Conservation (phyloP, 2,329 filamentous ascomycete species). For the Aureobasidium leucospermi region DNA sequence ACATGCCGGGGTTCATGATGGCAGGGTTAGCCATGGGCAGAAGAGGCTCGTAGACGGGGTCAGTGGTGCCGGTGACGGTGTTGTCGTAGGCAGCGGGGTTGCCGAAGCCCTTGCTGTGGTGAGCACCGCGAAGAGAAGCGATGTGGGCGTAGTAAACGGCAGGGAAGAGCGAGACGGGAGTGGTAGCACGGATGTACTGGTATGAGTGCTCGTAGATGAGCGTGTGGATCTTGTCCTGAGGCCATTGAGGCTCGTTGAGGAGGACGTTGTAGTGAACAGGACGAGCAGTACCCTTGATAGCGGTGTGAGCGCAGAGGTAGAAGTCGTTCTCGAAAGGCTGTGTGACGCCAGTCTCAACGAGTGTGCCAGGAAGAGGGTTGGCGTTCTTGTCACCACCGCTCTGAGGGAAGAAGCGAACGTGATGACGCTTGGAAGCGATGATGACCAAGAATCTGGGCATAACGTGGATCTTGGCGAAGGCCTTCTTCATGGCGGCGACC, state of each 20-base stretch:
- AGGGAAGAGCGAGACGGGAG: slow-evolving; percentile 79
- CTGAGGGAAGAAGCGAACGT: slow-evolving; percentile 84
- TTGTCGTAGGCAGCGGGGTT: slow-evolving; percentile 10
- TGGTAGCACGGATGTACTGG: slow-evolving; percentile 85
- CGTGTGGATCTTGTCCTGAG: slow-evolving; percentile 64
- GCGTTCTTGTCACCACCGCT: slow-evolving; percentile 60
- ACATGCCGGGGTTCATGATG: slow-evolving; percentile 39
- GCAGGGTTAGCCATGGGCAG: slow-evolving; percentile 34
- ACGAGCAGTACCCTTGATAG: slow-evolving; percentile 88
- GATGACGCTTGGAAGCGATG: slow-evolving; percentile 87
- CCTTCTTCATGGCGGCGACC: slow-evolving; percentile 59
- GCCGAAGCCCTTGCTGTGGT: slow-evolving; percentile 55
- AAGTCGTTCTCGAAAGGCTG: slow-evolving; percentile 90
- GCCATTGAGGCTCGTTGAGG: slow-evolving; percentile 66
- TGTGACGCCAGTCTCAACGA: slow-evolving; percentile 85
- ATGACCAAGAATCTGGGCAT: slow-evolving; percentile 72
- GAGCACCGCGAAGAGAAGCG: slow-evolving; percentile 69
- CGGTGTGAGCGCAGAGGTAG: slow-evolving; percentile 62
- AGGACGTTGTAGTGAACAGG: slow-evolving; percentile 83
- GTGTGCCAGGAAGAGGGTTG: slow-evolving; percentile 77
- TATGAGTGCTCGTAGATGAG: slow-evolving; percentile 95
- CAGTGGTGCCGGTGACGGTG: background rate
- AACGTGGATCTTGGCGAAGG: slow-evolving; percentile 26
- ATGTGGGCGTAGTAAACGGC: slow-evolving; percentile 96
- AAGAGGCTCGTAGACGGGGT: slow-evolving; percentile 27